Evolutionary conservation across 2,329 filamentous ascomycete species (phyloP), one percentile per base, ranked within the genome.

Genomic region (Alternaria burnsii): DNA sequence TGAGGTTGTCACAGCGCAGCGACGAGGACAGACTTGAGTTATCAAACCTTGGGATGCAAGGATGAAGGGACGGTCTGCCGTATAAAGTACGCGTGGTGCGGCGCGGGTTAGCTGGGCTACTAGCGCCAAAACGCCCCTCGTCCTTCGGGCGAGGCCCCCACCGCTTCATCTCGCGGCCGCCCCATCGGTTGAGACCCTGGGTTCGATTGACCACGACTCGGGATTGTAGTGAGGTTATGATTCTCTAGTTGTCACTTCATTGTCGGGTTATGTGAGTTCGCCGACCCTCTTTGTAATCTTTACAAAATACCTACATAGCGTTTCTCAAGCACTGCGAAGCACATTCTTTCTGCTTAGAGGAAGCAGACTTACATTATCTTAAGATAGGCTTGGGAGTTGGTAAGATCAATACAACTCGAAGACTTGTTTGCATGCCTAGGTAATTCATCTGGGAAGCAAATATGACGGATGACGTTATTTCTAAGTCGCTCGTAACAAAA

Each of bases 201-300:
- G 22, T 16, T 43, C 22, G 41, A 5, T 24, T 14, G 40, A 26
- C 41, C 22, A 26, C 22, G 22, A n/a, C 6, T n/a, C 22, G 12
- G 6, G 41, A 8, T 1, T 18, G 16, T 4, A 44, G 22, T 28
- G 0, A 4, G 14, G 24, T 1, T 28, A 1, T 8, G 2, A 44
- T 18, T 5, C 42, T 28, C 12, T 2, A 5, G 20, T 24, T 24
- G 40, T 24, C 20, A 9, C 1, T 0, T 24, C 10, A 20, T 12
- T 2, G 0, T 0, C 10, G 10, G 18, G 11, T 41, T 10, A 22
- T 22, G 0, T 0, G 8, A 18, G 10, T 0, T 12, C 0, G 8
- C 5, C 16, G 3, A 36, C 12, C 14, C 1, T 36, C 1, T 8
- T 16, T 14, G 14, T 36, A 18, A n/a, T 0, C 28, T 4, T 0